phyloP scores from a whole-genome alignment of 805 yeast genomes.

The Nakazawaea ishiwadae region DNA sequence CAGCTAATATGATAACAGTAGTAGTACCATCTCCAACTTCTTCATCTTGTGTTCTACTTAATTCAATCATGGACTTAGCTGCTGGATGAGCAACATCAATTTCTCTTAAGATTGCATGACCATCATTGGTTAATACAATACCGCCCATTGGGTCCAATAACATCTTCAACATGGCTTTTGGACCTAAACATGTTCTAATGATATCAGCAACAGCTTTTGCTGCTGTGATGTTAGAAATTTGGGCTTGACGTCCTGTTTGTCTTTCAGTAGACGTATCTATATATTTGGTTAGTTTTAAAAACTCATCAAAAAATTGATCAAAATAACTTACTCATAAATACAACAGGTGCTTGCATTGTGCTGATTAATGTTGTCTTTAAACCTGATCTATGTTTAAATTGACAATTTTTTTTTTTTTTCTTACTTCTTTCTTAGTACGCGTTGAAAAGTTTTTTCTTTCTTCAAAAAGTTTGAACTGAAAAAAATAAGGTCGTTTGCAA shows the following conservation, averaged over 20 bases:
- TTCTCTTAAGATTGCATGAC: constrained; percentile 96
- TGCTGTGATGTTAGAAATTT: constrained; percentile 93
- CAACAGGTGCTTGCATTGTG: constrained; percentile 79
- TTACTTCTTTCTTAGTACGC: neutral
- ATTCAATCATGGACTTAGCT: constrained; percentile 96
- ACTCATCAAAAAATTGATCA: neutral
- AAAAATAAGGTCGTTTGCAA: neutral
- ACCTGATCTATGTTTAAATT: neutral
- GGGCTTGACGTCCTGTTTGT: constrained; percentile 96
- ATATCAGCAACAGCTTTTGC: constrained; percentile 99
- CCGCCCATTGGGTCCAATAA: constrained; percentile 96
- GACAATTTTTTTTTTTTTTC: neutral
- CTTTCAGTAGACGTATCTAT: constrained; percentile 80
- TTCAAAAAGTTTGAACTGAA: too few species aligned
- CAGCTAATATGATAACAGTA: constrained; percentile 93
- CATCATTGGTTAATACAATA: constrained; percentile 94
- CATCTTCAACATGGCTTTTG: constrained; percentile 99
- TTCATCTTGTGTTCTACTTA: constrained; percentile 95
- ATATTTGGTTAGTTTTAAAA: neutral
- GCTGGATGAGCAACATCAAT: constrained; percentile 98
- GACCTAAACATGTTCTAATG: constrained; percentile 96
- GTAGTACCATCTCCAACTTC: constrained; percentile 99
- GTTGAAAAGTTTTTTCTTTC: constrained; percentile 3
- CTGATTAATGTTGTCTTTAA: neutral
- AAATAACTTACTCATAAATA: constrained; percentile 51